Base-by-base conservation (phyloP, 2,329 filamentous ascomycete genomes). In the Colletotrichum lentis region DNA sequence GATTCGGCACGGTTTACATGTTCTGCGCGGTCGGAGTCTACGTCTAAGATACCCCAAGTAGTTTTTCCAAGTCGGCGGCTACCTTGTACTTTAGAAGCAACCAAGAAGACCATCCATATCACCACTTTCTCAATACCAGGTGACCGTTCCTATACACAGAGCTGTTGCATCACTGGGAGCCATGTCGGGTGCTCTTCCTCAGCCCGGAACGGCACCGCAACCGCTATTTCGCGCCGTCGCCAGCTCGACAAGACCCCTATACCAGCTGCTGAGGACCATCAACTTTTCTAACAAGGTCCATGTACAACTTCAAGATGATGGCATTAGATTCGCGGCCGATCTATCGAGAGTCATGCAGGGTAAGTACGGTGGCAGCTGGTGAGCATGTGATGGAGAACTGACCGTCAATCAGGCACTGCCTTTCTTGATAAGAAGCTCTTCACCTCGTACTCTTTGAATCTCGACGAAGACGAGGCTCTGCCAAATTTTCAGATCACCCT, bases 11-110 rank as follows among this genome's bases (percentile, higher is more conserved):
- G 58, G 94, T 99, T 53, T 97, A 96, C 82, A 97, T 97, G 91
- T 98, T 99, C 82, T 99, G 96, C 82, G 96, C 94, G 69, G 96
- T 96, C 78, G 96, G 96, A 79, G 96, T 99, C 77, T 98, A 99
- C 89, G 93, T 99, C 80, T 99, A 88, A 84, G 79, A 88, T 82
- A 83, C 81, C 82, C 79, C 74, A 68, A 71, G 69, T 71, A 73
- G 61, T 73, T 72, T 72, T 69, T 64, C 58, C 60, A 71, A 73
- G 69, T 61, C 68, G 52, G 54, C 60, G 55, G 61, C 69, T 53
- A 52, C 70, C 64, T 65, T 71, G 70, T 71, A 71, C 68, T 63
- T 62, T 71, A 71, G 70, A 71, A 69, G 62, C 70, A 67, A 64
- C 58, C 61, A 64, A 69, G 58, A 66, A 70, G 55, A 63, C 44